phyloP scores from a whole-genome alignment of 257 asterid genomes.

The Paraleonurus japonicus region DNA sequence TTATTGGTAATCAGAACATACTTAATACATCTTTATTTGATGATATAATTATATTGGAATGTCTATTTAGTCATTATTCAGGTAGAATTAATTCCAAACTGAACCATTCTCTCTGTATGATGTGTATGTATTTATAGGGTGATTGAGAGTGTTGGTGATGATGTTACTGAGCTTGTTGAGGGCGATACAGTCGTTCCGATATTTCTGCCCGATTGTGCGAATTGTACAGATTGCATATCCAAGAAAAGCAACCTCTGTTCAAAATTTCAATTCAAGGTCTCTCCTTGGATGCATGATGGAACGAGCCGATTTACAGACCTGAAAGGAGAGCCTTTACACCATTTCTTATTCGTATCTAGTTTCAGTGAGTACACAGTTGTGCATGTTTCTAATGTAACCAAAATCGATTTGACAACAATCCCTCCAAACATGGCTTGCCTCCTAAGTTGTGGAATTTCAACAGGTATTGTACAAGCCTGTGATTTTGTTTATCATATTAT shows the following conservation, averaged over 20 bases:
- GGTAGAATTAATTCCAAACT: not conserved
- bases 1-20: not conserved
- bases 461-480: slow-evolving; percentile 44
- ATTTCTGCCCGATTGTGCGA: slow-evolving; percentile 70
- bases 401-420: slow-evolving; percentile 46
- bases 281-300: slow-evolving; percentile 65
- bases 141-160: slow-evolving; percentile 83
- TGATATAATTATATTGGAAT: not conserved
- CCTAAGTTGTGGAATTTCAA: slow-evolving; percentile 85
- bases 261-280: slow-evolving; percentile 48
- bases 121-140: slow-evolving; percentile 38
- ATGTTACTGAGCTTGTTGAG: slow-evolving; percentile 45
- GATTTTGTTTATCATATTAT: too few relatives aligned
- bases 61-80: not conserved
- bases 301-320: slow-evolving; percentile 75
- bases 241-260: slow-evolving; percentile 81
- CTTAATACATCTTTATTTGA: not conserved
- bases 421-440: slow-evolving; percentile 88
- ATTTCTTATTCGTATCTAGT: slow-evolving; percentile 68
- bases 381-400: slow-evolving; percentile 51
- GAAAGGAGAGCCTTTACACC: slow-evolving; percentile 67
- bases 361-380: slow-evolving; percentile 81
- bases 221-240: slow-evolving; percentile 76
- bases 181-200: slow-evolving; percentile 81
- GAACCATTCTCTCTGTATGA: slow-evolving; percentile 7